These are phyloP conservation scores for Aegle marmelos DNA, from an alignment of 345 rosid species.

Conservation along the genomic window DNA sequence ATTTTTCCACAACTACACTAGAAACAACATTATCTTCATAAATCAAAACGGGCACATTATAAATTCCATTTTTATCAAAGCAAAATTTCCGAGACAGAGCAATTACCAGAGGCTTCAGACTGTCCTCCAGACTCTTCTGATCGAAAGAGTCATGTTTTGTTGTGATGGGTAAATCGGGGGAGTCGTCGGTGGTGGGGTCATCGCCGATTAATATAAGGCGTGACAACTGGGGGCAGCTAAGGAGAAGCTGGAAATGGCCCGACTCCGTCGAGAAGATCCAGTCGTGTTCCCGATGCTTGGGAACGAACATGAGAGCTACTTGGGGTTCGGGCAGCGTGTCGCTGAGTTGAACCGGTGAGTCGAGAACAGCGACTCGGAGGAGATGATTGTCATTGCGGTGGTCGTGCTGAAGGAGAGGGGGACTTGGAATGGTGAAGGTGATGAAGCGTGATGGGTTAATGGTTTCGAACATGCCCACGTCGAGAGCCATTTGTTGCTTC, in stretches of 20 bases:
- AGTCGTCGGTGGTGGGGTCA: slow-evolving; percentile 16
- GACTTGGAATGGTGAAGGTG: slow-evolving; percentile 57
- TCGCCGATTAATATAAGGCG: slow-evolving; percentile 63
- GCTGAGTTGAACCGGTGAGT: slow-evolving; percentile 48
- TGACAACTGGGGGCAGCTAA: slow-evolving; percentile 46
- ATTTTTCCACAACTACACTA: slow-evolving; percentile 45
- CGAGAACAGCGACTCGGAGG: slow-evolving; percentile 77
- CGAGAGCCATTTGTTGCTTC: slow-evolving; percentile 44
- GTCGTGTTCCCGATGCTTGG: slow-evolving; percentile 63
- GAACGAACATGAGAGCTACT: slow-evolving; percentile 74
- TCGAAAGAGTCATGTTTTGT: slow-evolving; percentile 10
- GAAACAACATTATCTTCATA: slow-evolving; percentile 61
- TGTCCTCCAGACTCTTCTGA: slow-evolving; percentile 22
- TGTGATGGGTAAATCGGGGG: slow-evolving; percentile 17
- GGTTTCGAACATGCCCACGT: slow-evolving; percentile 45
- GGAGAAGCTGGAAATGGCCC: slow-evolving; percentile 84
- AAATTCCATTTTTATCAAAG: slow-evolving; percentile 12
- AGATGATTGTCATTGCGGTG: slow-evolving; percentile 10
- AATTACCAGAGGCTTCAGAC: slow-evolving; percentile 42
- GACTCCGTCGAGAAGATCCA: slow-evolving; percentile 88
- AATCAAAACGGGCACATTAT: slow-evolving; percentile 44
- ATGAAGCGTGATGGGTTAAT: slow-evolving; percentile 64
- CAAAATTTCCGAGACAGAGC: slow-evolving; percentile 50
- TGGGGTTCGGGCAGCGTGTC: slow-evolving; percentile 15
- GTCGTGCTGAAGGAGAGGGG: slow-evolving; percentile 7